These are phyloP conservation scores for Brassica juncea DNA, from an alignment of 345 rosid genomes.

Conservation along the genomic window DNA sequence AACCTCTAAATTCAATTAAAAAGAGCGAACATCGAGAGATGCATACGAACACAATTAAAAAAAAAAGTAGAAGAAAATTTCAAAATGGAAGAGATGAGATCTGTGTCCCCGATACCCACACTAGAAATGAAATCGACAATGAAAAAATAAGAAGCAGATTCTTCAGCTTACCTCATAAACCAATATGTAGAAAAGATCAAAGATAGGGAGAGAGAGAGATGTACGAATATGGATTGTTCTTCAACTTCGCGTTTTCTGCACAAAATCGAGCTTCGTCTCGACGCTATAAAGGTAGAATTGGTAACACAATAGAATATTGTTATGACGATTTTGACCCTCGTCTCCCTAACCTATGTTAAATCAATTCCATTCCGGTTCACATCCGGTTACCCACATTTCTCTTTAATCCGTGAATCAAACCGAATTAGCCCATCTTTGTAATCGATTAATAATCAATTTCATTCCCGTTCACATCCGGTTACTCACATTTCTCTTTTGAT, in stretches of 20 bases:
- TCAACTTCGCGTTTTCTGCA: background rate
- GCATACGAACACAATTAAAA: background rate
- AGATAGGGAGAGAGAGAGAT: slow-evolving; percentile 14
- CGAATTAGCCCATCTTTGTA: background rate
- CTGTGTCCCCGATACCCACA: background rate
- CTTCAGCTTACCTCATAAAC: slow-evolving; percentile 49
- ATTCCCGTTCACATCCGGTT: too few species aligned
- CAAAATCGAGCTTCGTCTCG: slow-evolving; percentile 8
- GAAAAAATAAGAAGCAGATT: background rate
- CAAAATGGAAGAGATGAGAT: slow-evolving; percentile 18
- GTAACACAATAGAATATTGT: too few species aligned
- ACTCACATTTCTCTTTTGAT: too few species aligned
- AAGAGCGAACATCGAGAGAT: background rate
- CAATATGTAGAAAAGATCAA: slow-evolving; percentile 35
- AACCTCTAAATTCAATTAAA: background rate
- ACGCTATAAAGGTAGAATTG: background rate
- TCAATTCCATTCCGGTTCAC: background rate
- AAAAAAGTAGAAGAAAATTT: background rate
- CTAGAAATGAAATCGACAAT: background rate
- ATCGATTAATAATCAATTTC: too few species aligned
- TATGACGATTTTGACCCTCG: slow-evolving; percentile 21
- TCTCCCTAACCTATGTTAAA: background rate
- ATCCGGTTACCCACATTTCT: background rate
- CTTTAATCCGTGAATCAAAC: background rate
- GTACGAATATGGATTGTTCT: background rate